Percentiles rank a stretch among this genome's conserved stretches.
Evolutionary conservation across 495 filamentous ascomycete genomes (phyloP).

Genomic region (Lindgomyces ingoldianus): DNA sequence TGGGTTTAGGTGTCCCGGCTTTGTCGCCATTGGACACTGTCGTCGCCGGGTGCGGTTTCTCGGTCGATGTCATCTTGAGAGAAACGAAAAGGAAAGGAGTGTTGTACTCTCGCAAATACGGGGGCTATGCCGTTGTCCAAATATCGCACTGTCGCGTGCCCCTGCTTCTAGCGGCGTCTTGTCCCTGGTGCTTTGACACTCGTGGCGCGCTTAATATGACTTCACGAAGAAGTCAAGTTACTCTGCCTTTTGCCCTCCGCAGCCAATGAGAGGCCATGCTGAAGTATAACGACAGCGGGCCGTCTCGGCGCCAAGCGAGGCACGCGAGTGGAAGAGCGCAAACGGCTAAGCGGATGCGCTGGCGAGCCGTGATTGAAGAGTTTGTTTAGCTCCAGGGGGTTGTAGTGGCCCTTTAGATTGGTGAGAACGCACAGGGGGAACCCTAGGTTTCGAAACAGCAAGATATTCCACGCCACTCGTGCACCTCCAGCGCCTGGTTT

Average conservation of each 20-base stretch:
- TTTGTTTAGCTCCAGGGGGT: no score
- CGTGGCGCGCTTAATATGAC: background rate
- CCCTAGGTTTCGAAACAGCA: no score
- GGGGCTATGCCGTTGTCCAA: no score
- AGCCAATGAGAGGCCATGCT: background rate
- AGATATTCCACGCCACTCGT: no score
- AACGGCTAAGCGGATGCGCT: background rate
- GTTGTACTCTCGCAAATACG: no score
- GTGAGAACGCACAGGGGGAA: no score
- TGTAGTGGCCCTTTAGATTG: no score
- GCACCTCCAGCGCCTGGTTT: no score
- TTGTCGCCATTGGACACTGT: background rate
- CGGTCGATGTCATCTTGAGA: no score
- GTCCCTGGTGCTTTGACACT: background rate
- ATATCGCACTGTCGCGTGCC: background rate
- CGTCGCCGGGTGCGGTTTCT: background rate
- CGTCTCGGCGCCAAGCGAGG: background rate
- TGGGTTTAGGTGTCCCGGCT: background rate
- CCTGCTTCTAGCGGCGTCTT: background rate
- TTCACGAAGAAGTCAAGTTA: background rate
- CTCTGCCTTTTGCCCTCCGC: no score
- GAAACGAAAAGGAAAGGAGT: no score
- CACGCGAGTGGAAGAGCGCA: no score
- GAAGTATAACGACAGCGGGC: background rate
- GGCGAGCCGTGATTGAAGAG: background rate